phyloP scores from a whole-genome alignment of 1,284 basidiomycete species.

The Phellinidium pouzarii region DNA sequence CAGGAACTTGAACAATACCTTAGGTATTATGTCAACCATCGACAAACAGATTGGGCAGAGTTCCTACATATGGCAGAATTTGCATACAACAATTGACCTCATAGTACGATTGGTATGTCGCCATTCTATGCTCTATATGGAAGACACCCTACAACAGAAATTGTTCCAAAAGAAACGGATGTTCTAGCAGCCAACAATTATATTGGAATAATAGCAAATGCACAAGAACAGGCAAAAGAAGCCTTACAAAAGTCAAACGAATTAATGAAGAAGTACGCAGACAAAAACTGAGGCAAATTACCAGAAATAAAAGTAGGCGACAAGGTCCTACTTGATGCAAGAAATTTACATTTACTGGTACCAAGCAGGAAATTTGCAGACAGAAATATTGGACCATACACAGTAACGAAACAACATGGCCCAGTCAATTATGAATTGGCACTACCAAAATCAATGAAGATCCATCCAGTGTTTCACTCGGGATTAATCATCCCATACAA shows the following conservation, averaged over 20 bases:
- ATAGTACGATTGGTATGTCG: not conserved
- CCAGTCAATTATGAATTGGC: conserved; percentile 19
- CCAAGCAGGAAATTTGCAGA: conserved; percentile 24
- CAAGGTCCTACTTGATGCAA: conserved; percentile 21
- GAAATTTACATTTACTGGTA: conserved; percentile 21
- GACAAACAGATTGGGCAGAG: not conserved
- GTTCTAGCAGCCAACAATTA: not conserved
- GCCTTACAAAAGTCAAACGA: not conserved
- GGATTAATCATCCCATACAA: conserved; percentile 20
- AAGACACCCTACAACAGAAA: not conserved
- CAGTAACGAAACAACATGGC: conserved; percentile 17
- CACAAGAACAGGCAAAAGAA: not conserved
- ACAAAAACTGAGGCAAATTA: not conserved
- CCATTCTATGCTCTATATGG: conserved; percentile 16
- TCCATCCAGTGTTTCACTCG: conserved; percentile 28
- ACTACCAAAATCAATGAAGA: conserved; percentile 20
- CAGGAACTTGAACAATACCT: conserved; percentile 9
- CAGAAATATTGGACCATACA: conserved; percentile 20
- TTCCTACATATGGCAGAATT: not conserved
- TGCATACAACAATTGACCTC: not conserved
- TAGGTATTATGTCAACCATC: not conserved
- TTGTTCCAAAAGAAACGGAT: not conserved
- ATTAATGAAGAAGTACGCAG: not conserved
- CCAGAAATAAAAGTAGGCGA: conserved; percentile 22
- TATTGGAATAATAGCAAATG: not conserved